phyloP scores from a whole-genome alignment of 2,329 filamentous ascomycete genomes.

The Hansfordia pulvinata region DNA sequence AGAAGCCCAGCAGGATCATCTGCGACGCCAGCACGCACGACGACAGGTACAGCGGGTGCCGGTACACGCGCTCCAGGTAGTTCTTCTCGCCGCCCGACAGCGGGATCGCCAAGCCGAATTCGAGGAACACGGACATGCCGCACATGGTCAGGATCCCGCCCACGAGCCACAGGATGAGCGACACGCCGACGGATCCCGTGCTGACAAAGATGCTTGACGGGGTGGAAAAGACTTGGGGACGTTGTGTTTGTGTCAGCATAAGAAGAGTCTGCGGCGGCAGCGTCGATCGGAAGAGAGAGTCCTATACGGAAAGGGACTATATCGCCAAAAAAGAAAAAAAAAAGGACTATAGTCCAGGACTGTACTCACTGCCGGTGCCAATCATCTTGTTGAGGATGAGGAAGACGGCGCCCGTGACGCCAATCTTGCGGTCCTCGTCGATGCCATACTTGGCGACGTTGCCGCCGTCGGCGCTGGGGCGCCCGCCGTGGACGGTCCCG shows the following conservation, averaged over 20 bases:
- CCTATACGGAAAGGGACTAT: too few species aligned
- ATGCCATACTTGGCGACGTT: too few species aligned
- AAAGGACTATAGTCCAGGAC: too few species aligned
- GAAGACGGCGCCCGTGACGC: slow-evolving; percentile 36
- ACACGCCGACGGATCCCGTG: slow-evolving; percentile 35
- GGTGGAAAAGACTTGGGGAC: slow-evolving; percentile 33
- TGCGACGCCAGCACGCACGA: slow-evolving; percentile 46
- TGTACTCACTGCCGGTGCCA: slow-evolving; percentile 40
- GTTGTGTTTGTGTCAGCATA: too few species aligned
- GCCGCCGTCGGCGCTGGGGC: too few species aligned
- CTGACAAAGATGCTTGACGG: slow-evolving; percentile 36
- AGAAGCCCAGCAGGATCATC: slow-evolving; percentile 48
- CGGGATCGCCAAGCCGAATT: slow-evolving; percentile 49
- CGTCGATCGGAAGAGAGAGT: too few species aligned
- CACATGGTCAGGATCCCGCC: slow-evolving; percentile 40
- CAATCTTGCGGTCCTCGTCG: slow-evolving; percentile 36
- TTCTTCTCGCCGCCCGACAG: slow-evolving; percentile 52
- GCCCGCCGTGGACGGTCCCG: too few species aligned
- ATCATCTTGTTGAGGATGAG: slow-evolving; percentile 46
- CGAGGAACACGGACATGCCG: slow-evolving; percentile 47
- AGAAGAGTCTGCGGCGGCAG: too few species aligned
- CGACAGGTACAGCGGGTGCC: slow-evolving; percentile 41
- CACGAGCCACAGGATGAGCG: slow-evolving; percentile 20
- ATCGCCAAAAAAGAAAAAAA: too few species aligned
- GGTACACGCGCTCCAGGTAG: slow-evolving; percentile 51